These are phyloP conservation scores for Saccharomyces hybrid DNA, from an alignment of 1,139 yeast genomes.

Conservation along the genomic window DNA sequence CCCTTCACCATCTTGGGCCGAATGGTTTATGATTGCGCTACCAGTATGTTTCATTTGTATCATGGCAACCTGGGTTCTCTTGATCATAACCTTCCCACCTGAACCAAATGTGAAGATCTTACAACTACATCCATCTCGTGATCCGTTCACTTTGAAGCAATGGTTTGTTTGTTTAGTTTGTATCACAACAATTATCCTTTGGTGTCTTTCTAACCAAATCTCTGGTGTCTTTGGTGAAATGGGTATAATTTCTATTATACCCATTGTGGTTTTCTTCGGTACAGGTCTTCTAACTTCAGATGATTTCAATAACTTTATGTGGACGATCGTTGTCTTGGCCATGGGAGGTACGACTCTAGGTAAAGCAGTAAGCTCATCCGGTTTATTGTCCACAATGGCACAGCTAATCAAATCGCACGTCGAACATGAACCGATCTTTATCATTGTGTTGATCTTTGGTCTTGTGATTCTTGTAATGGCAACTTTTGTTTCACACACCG, in stretches of 20 bases:
- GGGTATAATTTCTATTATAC: slow-evolving; percentile 82
- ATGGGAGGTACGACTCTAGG: slow-evolving; percentile 97
- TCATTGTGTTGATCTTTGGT: slow-evolving; percentile 70
- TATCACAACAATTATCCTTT: slow-evolving; percentile 60
- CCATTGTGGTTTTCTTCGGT: slow-evolving; percentile 79
- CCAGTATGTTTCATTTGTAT: slow-evolving; percentile 67
- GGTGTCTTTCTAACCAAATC: slow-evolving; percentile 76
- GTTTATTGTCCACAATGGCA: slow-evolving; percentile 75
- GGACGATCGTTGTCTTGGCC: slow-evolving; percentile 89
- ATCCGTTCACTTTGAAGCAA: slow-evolving; percentile 65
- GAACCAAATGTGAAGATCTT: slow-evolving; percentile 45
- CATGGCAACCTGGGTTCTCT: slow-evolving; percentile 60
- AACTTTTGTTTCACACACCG: slow-evolving; percentile 91
- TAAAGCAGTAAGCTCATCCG: slow-evolving; percentile 83
- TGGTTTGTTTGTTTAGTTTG: slow-evolving; percentile 62
- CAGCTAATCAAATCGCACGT: slow-evolving; percentile 52
- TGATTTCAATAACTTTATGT: slow-evolving; percentile 85
- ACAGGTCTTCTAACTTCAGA: slow-evolving; percentile 76
- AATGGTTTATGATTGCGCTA: slow-evolving; percentile 82
- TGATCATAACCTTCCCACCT: slow-evolving; percentile 62
- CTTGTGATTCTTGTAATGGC: slow-evolving; percentile 73
- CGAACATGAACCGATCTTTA: slow-evolving; percentile 56
- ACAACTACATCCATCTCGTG: slow-evolving; percentile 57
- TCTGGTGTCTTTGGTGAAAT: slow-evolving; percentile 73
- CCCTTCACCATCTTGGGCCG: slow-evolving; percentile 90